Evolutionary conservation across 495 filamentous ascomycete genomes (phyloP), one percentile per base, ranked within the genome.

Genomic region (Lasiosphaeriaceae sp.): DNA sequence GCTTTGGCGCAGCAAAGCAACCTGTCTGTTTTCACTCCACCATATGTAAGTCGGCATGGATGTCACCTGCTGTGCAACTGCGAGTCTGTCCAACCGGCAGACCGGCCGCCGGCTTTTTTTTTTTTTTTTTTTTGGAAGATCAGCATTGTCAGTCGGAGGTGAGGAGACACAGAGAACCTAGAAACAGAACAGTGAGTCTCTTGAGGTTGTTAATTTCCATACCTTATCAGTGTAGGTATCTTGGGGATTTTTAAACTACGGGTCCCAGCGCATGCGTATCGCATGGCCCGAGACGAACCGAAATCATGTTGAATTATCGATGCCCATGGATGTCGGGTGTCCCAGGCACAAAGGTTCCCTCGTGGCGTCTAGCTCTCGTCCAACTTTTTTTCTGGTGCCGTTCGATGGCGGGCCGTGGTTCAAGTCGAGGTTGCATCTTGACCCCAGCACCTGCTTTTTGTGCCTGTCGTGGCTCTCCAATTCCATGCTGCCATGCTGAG

Each of bases 381-480:
- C 39, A 43, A 14, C 22, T 2, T 52, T n/a, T n/a, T n/a, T n/a
- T n/a, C 14, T 37, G 19, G 49, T 53, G 11, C 22, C 14, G 26
- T 44, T 53, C 37, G 51, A 21, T 31, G 35, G 50, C 29, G 16
- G 22, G 51, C 21, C 22, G 24, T 52, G 31, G 37, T 43, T 31
- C 26, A 3, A 35, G 39, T 43, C n/a, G 39, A n/a, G 17, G 51
- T 53, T 45, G 51, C 51, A 53, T 53, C 21, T 53, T 8, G 11
- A 31, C 45, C 35, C 51, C 22, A 47, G 14, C 8, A 11, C 29
- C 19, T 52, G n/a, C 26, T 11, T 52, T 19, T 11, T 47, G 22
- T 22, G 19, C 20, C 9, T 14, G 11, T 22, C 45, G n/a, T 22
- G n/a, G n/a, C n/a, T n/a, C n/a, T n/a, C n/a, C n/a, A n/a, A n/a